These are phyloP conservation scores for Phytophthora crassamura DNA, from an alignment of 352 stramenopile genomes.

Conservation along the genomic window DNA sequence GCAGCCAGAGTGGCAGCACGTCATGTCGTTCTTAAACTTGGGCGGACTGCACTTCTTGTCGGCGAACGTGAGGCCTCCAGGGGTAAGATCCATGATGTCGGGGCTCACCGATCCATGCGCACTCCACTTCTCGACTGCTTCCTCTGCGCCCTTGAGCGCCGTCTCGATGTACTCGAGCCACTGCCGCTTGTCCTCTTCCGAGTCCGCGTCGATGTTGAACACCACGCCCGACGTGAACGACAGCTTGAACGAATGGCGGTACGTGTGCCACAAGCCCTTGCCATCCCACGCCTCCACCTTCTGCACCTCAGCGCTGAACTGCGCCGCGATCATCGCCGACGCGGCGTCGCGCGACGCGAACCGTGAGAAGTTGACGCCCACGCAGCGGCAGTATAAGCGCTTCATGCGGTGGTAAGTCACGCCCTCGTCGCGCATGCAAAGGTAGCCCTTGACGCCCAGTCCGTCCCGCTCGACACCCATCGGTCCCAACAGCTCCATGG, in stretches of 20 bases:
- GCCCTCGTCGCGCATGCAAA: constrained; percentile 85
- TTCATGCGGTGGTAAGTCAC: constrained; percentile 90
- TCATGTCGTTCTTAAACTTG: constrained; percentile 76
- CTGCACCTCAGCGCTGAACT: constrained; percentile 74
- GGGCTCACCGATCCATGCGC: constrained; percentile 39
- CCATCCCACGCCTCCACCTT: constrained; percentile 89
- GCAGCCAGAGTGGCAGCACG: constrained; percentile 69
- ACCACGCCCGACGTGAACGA: constrained; percentile 75
- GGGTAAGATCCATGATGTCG: constrained; percentile 55
- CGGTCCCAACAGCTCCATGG: constrained; percentile 34
- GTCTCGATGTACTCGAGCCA: constrained; percentile 85
- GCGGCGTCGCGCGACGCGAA: constrained; percentile 76
- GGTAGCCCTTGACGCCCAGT: constrained; percentile 75
- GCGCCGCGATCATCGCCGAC: constrained; percentile 60
- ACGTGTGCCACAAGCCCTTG: constrained; percentile 82
- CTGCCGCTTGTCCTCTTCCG: constrained; percentile 76
- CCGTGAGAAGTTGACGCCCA: constrained; percentile 82
- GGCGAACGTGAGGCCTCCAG: constrained; percentile 63
- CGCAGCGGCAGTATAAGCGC: constrained; percentile 81
- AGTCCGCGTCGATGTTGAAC: constrained; percentile 84
- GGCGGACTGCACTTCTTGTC: constrained; percentile 68
- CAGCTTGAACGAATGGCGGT: constrained; percentile 87
- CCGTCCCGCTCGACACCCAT: constrained; percentile 64
- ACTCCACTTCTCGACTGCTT: constrained; percentile 50
- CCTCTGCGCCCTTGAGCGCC: constrained; percentile 51